Conservation (phyloP, 768 basidiomycete species). For the Amanita thiersii region DNA sequence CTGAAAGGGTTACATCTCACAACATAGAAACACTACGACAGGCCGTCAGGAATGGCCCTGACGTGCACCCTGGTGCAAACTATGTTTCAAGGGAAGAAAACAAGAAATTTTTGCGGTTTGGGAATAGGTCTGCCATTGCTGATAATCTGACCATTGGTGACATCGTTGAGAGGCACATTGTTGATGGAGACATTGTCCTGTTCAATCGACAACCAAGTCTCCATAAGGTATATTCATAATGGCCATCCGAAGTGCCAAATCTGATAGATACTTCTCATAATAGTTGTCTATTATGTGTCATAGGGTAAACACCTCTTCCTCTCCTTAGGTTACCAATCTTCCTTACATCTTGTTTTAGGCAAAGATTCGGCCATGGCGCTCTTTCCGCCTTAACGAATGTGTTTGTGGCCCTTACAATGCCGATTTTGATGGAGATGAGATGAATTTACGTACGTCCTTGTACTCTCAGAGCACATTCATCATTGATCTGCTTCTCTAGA, state of each 20-base stretch:
- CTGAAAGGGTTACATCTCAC: constrained; percentile 88
- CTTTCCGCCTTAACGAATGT: constrained; percentile 97
- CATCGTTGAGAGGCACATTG: constrained; percentile 88
- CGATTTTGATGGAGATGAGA: constrained; percentile 99
- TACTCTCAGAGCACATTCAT: constrained; percentile 2
- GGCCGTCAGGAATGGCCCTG: constrained; percentile 83
- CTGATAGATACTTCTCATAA: constrained; percentile 1
- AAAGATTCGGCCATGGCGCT: constrained; percentile 94
- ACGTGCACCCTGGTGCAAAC: constrained; percentile 92
- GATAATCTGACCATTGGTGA: constrained; percentile 82
- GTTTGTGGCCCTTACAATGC: constrained; percentile 99
- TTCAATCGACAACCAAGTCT: constrained; percentile 99
- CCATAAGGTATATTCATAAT: constrained; percentile 58
- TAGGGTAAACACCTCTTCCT: constrained; percentile 38
- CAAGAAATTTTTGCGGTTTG: constrained; percentile 89
- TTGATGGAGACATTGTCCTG: constrained; percentile 92
- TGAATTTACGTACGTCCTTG: constrained; percentile 83
- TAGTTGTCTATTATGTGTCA: constrained; percentile 99
- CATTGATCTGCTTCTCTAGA: constrained; percentile 37
- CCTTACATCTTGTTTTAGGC: constrained; percentile 30
- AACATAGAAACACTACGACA: constrained; percentile 73
- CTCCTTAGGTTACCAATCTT: background rate
- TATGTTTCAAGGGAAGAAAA: constrained; percentile 79
- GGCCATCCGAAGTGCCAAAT: constrained; percentile 1
- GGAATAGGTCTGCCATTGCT: constrained; percentile 72